Percentiles rank a stretch among this genome's conserved stretches.
These are phyloP conservation scores for Odontarrhena argentea DNA, from an alignment of 345 rosid genomes.

Conservation along the genomic window DNA sequence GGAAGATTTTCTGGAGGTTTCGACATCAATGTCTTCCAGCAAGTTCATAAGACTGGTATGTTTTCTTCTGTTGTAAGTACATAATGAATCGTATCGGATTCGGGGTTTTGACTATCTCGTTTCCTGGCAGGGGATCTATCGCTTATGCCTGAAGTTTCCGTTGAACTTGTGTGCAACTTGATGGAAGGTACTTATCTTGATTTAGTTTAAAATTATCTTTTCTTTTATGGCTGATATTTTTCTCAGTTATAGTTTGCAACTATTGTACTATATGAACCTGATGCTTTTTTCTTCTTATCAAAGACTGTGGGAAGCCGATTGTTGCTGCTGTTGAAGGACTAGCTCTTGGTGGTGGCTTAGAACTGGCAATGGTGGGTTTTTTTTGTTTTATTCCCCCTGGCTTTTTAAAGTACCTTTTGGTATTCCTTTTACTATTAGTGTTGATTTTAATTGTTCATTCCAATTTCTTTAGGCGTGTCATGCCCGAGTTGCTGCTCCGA, in stretches of 20 bases:
- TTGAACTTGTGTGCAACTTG: constrained; percentile 68
- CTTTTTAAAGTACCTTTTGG: not conserved
- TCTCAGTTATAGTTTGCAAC: not conserved
- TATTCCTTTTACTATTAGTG: not conserved
- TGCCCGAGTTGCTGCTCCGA: constrained; percentile 82
- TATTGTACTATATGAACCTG: constrained; percentile 4
- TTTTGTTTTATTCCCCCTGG: not conserved
- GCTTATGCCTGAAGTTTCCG: constrained; percentile 76
- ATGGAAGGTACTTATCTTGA: constrained; percentile 68
- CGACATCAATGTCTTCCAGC: constrained; percentile 78
- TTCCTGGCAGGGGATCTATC: constrained; percentile 70
- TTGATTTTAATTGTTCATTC: constrained; percentile 3
- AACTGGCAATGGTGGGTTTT: constrained; percentile 76
- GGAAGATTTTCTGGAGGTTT: constrained; percentile 94
- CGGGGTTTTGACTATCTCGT: constrained; percentile 1
- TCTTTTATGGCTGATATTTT: not conserved
- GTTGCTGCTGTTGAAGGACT: constrained; percentile 97
- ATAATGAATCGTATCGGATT: not conserved
- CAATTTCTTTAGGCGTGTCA: constrained; percentile 68
- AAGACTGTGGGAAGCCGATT: constrained; percentile 88
- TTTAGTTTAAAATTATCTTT: not conserved
- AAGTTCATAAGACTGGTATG: constrained; percentile 74
- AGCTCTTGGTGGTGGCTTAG: constrained; percentile 99
- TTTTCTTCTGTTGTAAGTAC: constrained; percentile 6
- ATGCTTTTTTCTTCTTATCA: constrained; percentile 31